A percentile compares a stretch with the other conserved stretches of the same genome.
Conservation (phyloP, 2,329 filamentous ascomycete genomes). For the Acrodontium crateriforme region DNA sequence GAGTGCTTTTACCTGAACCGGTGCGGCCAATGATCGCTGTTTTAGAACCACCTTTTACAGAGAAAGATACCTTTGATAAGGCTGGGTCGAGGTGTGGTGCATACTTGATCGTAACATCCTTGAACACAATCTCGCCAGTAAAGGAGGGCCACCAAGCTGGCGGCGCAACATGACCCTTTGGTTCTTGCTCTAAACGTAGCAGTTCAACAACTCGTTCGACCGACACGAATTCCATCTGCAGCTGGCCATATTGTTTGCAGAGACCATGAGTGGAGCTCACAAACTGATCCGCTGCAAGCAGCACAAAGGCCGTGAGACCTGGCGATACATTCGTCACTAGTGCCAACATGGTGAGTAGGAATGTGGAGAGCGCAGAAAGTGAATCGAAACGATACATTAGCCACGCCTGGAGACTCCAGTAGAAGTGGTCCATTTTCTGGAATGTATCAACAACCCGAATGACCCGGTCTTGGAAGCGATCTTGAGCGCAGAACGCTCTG, state of each 20-base stretch:
- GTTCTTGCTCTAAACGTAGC: conserved; percentile 63
- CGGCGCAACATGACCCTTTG: conserved; percentile 50
- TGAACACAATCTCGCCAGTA: conserved; percentile 59
- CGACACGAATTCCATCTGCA: conserved; percentile 86
- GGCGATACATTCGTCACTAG: conserved; percentile 61
- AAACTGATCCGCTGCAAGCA: conserved; percentile 57
- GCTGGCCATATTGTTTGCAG: conserved; percentile 66
- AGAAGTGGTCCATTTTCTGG: conserved; percentile 92
- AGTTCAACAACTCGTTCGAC: conserved; percentile 79
- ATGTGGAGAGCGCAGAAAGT: conserved; percentile 59
- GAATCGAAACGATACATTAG: conserved; percentile 64
- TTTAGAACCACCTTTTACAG: conserved; percentile 62
- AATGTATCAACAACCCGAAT: conserved; percentile 74
- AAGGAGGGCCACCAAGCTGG: conserved; percentile 65
- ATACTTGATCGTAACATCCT: conserved; percentile 66
- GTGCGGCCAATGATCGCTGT: conserved; percentile 72
- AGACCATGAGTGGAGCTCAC: conserved; percentile 58
- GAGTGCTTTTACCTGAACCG: conserved; percentile 69
- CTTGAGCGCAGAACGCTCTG: conserved; percentile 65
- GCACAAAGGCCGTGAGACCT: conserved; percentile 70
- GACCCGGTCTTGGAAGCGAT: conserved; percentile 66
- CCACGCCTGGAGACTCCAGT: conserved; percentile 79
- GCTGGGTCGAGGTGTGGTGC: conserved; percentile 64
- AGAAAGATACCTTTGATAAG: conserved; percentile 53
- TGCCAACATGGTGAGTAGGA: conserved; percentile 59